phyloP scores from a whole-genome alignment of 1,284 basidiomycete genomes.

The Hymenochaete sp. region DNA sequence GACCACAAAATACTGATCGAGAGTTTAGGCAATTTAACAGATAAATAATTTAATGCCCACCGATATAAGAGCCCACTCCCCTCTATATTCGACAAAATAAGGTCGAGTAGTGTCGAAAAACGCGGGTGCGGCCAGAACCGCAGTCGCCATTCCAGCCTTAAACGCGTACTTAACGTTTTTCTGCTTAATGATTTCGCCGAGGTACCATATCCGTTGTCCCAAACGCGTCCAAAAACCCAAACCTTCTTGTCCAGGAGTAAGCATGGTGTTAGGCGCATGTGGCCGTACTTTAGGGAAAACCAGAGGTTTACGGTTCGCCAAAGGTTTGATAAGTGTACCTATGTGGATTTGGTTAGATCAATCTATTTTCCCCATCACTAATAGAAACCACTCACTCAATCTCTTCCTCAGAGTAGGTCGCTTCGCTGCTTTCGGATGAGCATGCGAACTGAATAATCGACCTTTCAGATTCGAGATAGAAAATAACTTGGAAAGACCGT shows the following conservation, averaged over 20 bases:
- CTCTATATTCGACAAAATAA: slow-evolving; percentile 72
- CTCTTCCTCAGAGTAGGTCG: slow-evolving; percentile 21
- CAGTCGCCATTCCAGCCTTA: slow-evolving; percentile 78
- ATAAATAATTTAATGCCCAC: slow-evolving; percentile 29
- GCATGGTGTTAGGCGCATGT: slow-evolving; percentile 77
- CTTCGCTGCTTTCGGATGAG: not conserved
- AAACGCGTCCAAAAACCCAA: slow-evolving; percentile 51
- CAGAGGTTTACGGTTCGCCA: slow-evolving; percentile 46
- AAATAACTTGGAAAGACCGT: slow-evolving; percentile 5
- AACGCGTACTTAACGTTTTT: slow-evolving; percentile 82
- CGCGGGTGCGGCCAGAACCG: slow-evolving; percentile 76
- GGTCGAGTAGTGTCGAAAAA: slow-evolving; percentile 76
- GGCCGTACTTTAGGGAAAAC: slow-evolving; percentile 78
- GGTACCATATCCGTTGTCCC: slow-evolving; percentile 66
- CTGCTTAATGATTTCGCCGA: slow-evolving; percentile 63
- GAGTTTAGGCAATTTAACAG: slow-evolving; percentile 52
- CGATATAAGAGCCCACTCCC: slow-evolving; percentile 93
- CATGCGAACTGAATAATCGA: not conserved
- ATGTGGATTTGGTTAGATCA: slow-evolving; percentile 8
- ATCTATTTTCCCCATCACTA: slow-evolving; percentile 1
- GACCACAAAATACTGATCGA: slow-evolving; percentile 69
- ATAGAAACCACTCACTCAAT: slow-evolving; percentile 33
- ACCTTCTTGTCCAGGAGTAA: slow-evolving; percentile 59
- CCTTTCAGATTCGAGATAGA: not conserved
- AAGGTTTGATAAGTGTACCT: slow-evolving; percentile 58